phyloP scores from a whole-genome alignment of 2,329 filamentous ascomycete genomes.

The Zopfia rhizophila region DNA sequence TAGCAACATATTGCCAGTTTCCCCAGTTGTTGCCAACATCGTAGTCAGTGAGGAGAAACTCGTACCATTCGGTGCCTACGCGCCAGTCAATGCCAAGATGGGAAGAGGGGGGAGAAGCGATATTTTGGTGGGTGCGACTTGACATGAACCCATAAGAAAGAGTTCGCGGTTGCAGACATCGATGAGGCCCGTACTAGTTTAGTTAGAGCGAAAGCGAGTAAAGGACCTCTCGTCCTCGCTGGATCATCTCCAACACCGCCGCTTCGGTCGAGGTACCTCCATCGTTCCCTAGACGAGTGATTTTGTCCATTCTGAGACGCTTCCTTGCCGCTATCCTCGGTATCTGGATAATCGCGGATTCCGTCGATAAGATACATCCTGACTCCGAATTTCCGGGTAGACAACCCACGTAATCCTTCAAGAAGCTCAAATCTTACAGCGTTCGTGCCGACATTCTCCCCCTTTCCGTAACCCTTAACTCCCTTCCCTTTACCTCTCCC shows the following conservation, averaged over 20 bases:
- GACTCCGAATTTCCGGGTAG: slow-evolving; percentile 73
- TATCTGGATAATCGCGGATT: slow-evolving; percentile 63
- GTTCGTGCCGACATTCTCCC: slow-evolving; percentile 77
- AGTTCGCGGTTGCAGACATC: slow-evolving; percentile 82
- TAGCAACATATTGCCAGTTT: slow-evolving; percentile 85
- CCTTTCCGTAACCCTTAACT: slow-evolving; percentile 68
- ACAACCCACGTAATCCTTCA: slow-evolving; percentile 85
- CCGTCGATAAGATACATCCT: slow-evolving; percentile 74
- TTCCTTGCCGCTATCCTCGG: slow-evolving; percentile 57
- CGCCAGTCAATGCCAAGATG: slow-evolving; percentile 82
- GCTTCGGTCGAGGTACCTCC: slow-evolving; percentile 37
- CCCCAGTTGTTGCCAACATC: slow-evolving; percentile 82
- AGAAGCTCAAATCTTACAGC: slow-evolving; percentile 77
- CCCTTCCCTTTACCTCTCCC: slow-evolving; percentile 55
- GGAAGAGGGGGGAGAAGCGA: slow-evolving; percentile 77
- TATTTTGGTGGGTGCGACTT: slow-evolving; percentile 80
- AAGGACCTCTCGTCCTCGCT: slow-evolving; percentile 56
- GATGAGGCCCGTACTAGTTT: slow-evolving; percentile 79
- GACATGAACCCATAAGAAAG: slow-evolving; percentile 78
- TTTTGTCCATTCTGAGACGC: neutral
- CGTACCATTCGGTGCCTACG: slow-evolving; percentile 84
- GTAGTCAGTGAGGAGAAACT: slow-evolving; percentile 78
- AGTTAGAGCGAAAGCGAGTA: slow-evolving; percentile 71
- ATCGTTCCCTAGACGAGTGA: slow-evolving; percentile 32
- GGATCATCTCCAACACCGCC: slow-evolving; percentile 56